phyloP scores from a whole-genome alignment of 768 basidiomycete genomes.

The Cyathus striatus region DNA sequence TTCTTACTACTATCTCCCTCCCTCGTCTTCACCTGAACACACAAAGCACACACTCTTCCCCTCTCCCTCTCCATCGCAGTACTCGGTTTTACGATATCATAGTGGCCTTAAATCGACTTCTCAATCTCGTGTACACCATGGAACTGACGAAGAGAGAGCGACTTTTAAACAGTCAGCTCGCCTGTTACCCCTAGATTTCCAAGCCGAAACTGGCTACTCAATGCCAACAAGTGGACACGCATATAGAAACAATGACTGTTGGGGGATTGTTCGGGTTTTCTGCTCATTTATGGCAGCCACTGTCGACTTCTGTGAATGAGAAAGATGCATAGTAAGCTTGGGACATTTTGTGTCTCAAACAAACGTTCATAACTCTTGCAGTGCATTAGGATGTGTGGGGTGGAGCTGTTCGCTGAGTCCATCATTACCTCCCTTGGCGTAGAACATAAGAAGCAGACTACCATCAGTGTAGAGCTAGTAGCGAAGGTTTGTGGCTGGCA shows the following conservation, averaged over 20 bases:
- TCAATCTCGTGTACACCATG: no score
- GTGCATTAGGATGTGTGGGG: slow-evolving; percentile 60
- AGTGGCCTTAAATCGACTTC: no score
- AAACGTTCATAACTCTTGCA: slow-evolving; percentile 13
- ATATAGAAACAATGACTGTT: slow-evolving; percentile 70
- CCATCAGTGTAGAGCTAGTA: slow-evolving; percentile 84
- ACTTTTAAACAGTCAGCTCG: slow-evolving; percentile 51
- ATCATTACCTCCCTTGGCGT: slow-evolving; percentile 65
- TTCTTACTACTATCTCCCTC: no score
- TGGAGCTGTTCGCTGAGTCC: slow-evolving; percentile 57
- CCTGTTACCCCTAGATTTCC: slow-evolving; percentile 52
- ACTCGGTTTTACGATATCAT: no score
- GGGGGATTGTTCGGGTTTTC: slow-evolving; percentile 79
- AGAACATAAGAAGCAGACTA: slow-evolving; percentile 76
- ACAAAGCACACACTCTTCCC: no score
- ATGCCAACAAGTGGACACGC: slow-evolving; percentile 85
- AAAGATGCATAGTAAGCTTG: slow-evolving; percentile 77
- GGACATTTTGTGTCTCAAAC: not conserved
- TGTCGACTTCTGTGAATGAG: slow-evolving; percentile 55
- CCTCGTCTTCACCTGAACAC: no score
- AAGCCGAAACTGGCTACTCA: slow-evolving; percentile 75
- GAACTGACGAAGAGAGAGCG: slow-evolving; percentile 22
- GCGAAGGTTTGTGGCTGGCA: slow-evolving; percentile 55
- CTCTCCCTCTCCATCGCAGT: no score
- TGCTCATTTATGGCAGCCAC: slow-evolving; percentile 73